Base-by-base conservation (phyloP, 371 early-diverging fungal genomes). In the Neoconidiobolus thromboides region DNA sequence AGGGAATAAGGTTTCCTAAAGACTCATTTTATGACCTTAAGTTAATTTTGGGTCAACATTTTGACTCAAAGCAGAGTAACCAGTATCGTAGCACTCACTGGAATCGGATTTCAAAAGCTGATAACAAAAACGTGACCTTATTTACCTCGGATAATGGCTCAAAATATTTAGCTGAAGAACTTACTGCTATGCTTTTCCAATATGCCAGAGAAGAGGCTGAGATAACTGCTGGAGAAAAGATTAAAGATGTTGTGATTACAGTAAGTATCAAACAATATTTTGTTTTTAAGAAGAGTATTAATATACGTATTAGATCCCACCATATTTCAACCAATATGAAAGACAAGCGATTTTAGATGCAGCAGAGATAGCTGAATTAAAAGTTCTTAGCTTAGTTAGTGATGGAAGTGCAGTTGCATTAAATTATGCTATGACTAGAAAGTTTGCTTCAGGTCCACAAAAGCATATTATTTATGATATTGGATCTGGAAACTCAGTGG, bases 341-440 rank as follows among this genome's bases (percentile, higher is more conserved):
- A 85, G 98, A 48, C 88, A 87, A 68, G 89, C 96, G 2, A 74
- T 96, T 62, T 69, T 93, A 36, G 96, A 95, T 67, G 91, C 98
- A 37, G 96, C 96, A 38, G 82, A 86, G 55, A 66, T 98, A 48
- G 96, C 94, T 15, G 91, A 87, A 3, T 68, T 98, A 43, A 80
- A 82, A 59, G 87, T 91, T 3, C 67, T 91, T 14, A 67, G 81
- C 7, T 70, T 97, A 12, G 82, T 95, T 65, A 87, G 89, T 69
- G 96, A 96, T 64, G 93, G 89, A 62, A 86, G 92, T 51, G 94
- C 98, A 15, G 94, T 91, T 42, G 98, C 96, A 2, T 72, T 96
- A 46, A 93, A 91, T 73, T 96, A 88, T 71, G 95, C 91, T 43
- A 81, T 89, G 68, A 62, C 68, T 37, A 72, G 85, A 46, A 72